Conservation (phyloP, 1,284 basidiomycete genomes). For the Trichosporon asahii region DNA sequence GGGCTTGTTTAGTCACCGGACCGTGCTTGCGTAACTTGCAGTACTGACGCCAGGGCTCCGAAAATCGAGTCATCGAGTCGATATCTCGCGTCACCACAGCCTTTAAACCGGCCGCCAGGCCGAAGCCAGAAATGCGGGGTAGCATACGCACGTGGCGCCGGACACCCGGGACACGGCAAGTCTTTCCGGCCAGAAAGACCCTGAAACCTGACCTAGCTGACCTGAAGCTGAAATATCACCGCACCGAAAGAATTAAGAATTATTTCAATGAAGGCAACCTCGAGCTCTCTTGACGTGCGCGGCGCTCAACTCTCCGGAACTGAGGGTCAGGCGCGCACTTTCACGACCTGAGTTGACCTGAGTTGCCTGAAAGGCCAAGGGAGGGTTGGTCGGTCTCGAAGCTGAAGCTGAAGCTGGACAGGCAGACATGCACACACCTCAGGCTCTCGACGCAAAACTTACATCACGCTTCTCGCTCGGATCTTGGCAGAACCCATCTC, state of each 20-base stretch:
- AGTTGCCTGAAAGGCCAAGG: too few species aligned
- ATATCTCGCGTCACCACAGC: neutral
- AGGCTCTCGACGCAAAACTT: too few species aligned
- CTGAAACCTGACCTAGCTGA: neutral
- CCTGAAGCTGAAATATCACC: neutral
- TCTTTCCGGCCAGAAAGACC: neutral
- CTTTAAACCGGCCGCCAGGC: neutral
- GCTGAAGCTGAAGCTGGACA: too few species aligned
- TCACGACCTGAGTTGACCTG: too few species aligned
- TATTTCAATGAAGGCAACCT: too few species aligned
- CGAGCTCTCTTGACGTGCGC: neutral
- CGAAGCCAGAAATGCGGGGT: neutral
- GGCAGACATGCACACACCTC: too few species aligned
- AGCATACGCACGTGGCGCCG: neutral
- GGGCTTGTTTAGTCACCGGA: neutral
- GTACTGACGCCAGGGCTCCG: too few species aligned
- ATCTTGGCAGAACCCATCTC: neutral
- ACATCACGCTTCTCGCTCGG: too few species aligned
- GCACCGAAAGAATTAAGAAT: neutral
- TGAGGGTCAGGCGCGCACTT: too few species aligned
- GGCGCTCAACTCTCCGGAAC: too few species aligned
- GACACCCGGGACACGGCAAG: neutral
- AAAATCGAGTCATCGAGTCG: constrained; percentile 1
- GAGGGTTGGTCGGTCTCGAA: too few species aligned
- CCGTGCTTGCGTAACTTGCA: too few species aligned